Conservation (phyloP, 2,329 filamentous ascomycete genomes). For the Clarireedia homoeocarpa region DNA sequence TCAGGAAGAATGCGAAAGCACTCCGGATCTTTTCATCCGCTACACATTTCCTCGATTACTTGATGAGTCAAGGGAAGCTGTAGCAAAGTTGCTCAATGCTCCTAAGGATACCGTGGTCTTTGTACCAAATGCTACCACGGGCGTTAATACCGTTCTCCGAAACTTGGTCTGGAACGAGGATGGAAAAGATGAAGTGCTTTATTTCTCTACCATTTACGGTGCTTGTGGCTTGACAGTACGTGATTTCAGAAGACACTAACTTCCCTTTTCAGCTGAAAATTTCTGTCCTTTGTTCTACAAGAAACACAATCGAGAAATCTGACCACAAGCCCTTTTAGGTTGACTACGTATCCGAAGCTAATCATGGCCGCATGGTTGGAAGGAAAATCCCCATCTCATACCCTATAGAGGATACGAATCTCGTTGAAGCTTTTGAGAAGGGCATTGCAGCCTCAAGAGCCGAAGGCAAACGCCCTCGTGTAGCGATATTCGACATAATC, state of each 20-base stretch:
- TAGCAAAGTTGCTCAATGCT: slow-evolving; percentile 60
- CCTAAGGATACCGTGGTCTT: slow-evolving; percentile 63
- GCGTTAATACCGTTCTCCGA: slow-evolving; percentile 70
- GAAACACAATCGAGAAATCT: neutral
- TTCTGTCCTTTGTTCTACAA: neutral
- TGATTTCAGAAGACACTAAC: neutral
- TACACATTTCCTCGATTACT: slow-evolving; percentile 57
- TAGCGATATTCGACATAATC: slow-evolving; percentile 75
- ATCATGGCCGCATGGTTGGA: slow-evolving; percentile 34
- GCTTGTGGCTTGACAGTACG: slow-evolving; percentile 64
- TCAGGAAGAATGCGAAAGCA: slow-evolving; percentile 57
- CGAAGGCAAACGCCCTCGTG: slow-evolving; percentile 52
- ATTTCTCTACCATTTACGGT: slow-evolving; percentile 47
- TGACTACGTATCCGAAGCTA: slow-evolving; percentile 63
- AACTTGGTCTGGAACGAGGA: slow-evolving; percentile 60
- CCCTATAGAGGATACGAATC: slow-evolving; percentile 60
- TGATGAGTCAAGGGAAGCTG: slow-evolving; percentile 53
- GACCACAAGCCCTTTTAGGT: neutral
- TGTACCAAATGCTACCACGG: slow-evolving; percentile 73
- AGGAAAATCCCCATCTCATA: slow-evolving; percentile 55
- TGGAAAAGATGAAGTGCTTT: slow-evolving; percentile 61
- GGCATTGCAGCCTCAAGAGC: slow-evolving; percentile 45
- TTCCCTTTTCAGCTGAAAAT: neutral
- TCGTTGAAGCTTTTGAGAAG: slow-evolving; percentile 53
- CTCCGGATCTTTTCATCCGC: slow-evolving; percentile 70